Evolutionary conservation across 2,329 filamentous ascomycete species (phyloP).

Genomic region (Calonectria henricotiae): DNA sequence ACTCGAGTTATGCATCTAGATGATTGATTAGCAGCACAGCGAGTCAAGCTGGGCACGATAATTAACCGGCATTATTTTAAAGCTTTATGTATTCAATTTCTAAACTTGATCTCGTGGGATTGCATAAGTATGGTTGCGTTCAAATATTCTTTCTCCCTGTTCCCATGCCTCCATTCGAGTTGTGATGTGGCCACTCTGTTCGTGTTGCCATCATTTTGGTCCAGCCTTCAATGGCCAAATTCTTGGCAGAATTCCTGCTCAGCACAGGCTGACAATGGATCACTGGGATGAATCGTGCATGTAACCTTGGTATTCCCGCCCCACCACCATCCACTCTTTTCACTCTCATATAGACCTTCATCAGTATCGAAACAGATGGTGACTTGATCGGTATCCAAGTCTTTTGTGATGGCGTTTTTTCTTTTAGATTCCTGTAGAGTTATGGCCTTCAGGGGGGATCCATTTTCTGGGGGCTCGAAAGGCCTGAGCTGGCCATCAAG

Average conservation of each 20-base stretch:
- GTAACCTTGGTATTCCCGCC: constrained; percentile 22
- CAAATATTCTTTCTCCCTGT: constrained; percentile 11
- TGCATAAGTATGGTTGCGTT: background rate
- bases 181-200: constrained; percentile 13
- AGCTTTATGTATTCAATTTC: background rate
- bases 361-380: constrained; percentile 12
- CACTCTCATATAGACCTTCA: constrained; percentile 25
- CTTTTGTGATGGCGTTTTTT: constrained; percentile 9
- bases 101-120: constrained; percentile 24
- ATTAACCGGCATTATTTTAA: too few species aligned
- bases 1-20: too few species aligned
- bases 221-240: constrained; percentile 29
- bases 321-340: constrained; percentile 27
- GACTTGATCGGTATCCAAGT: constrained; percentile 19
- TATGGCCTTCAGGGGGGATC: constrained; percentile 4
- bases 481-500: background rate
- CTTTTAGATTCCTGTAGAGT: background rate
- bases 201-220: constrained; percentile 22
- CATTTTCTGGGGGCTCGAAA: constrained; percentile 21
- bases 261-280: constrained; percentile 19
- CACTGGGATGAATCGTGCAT: constrained; percentile 18
- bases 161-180: constrained; percentile 29
- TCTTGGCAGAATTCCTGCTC: constrained; percentile 24
- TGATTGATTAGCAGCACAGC: too few species aligned
- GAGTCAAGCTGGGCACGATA: too few species aligned